Evolutionary conservation across 2,329 filamentous ascomycete species (phyloP).

Genomic region (Akanthomyces lecanii): DNA sequence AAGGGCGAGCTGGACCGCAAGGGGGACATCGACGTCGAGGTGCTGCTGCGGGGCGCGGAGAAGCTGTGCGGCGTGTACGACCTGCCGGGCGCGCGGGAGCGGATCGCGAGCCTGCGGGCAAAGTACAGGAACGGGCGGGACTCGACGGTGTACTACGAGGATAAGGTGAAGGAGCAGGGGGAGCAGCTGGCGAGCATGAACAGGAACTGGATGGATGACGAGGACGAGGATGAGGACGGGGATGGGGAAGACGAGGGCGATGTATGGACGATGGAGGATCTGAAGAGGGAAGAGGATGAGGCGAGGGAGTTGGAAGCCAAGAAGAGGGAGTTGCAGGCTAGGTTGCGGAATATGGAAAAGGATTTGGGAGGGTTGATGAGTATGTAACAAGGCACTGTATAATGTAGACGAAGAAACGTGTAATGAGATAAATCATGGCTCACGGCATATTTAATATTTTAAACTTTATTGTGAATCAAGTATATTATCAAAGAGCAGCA

Average conservation of each 20-base stretch:
- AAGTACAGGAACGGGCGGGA: conserved; percentile 67
- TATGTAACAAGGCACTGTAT: conserved; percentile 36
- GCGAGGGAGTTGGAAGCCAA: conserved; percentile 51
- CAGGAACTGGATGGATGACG: conserved; percentile 52
- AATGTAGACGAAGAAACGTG: background rate
- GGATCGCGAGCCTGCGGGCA: conserved; percentile 67
- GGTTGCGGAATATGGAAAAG: conserved; percentile 50
- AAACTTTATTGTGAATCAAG: no score
- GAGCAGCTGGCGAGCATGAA: conserved; percentile 72
- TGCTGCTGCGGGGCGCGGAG: conserved; percentile 80
- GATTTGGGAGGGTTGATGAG: conserved; percentile 51
- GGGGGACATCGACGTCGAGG: conserved; percentile 79
- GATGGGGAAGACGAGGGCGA: conserved; percentile 36
- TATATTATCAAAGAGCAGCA: no score
- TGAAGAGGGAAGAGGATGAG: conserved; percentile 65
- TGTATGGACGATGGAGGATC: conserved; percentile 62
- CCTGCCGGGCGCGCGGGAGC: conserved; percentile 71
- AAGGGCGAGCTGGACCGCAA: conserved; percentile 46
- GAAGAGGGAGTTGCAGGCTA: conserved; percentile 52
- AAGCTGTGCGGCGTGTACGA: conserved; percentile 87
- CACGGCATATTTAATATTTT: background rate
- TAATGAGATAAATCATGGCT: background rate
- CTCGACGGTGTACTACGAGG: conserved; percentile 77
- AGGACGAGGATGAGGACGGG: conserved; percentile 49
- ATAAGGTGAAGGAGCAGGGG: conserved; percentile 70